A percentile compares a stretch with the other conserved stretches of the same genome.
Conservation (phyloP, 306 rosid genomes). For the Begonia masoniana region DNA sequence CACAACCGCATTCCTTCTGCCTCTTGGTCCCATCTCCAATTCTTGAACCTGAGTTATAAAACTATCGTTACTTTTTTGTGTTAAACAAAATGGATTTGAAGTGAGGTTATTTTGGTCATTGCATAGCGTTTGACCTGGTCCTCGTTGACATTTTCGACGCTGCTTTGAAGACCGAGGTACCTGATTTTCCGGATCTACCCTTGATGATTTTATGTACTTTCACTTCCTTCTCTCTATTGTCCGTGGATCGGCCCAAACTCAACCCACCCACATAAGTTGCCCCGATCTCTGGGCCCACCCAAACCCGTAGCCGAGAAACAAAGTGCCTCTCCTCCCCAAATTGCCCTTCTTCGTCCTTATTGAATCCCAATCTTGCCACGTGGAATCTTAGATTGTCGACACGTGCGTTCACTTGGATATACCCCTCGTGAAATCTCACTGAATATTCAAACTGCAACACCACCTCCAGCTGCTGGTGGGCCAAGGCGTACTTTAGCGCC, state of each 20-base stretch:
- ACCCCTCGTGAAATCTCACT: conserved; percentile 45
- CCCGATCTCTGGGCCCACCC: conserved; percentile 88
- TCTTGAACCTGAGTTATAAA: conserved; percentile 10
- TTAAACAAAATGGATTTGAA: too few species aligned
- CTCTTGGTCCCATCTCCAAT: conserved; percentile 89
- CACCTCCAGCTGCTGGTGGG: conserved; percentile 82
- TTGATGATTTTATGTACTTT: conserved; percentile 36
- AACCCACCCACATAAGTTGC: conserved; percentile 58
- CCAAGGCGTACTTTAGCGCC: conserved; percentile 47
- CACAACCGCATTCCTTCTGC: conserved; percentile 70
- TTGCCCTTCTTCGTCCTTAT: conserved; percentile 27
- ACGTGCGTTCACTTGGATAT: conserved; percentile 58
- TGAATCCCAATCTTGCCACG: conserved; percentile 48
- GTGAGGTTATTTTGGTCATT: too few species aligned
- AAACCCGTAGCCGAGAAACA: conserved; percentile 54
- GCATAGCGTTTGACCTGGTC: neutral
- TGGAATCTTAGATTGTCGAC: conserved; percentile 66
- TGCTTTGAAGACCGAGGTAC: conserved; percentile 27
- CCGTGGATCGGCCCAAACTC: conserved; percentile 72
- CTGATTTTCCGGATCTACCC: conserved; percentile 31
- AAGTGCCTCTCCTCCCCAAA: conserved; percentile 54
- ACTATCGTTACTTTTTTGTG: too few species aligned
- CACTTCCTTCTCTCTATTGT: conserved; percentile 48
- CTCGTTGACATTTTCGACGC: conserved; percentile 27
- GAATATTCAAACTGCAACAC: conserved; percentile 70